Conservation (phyloP, 1,284 basidiomycete genomes). For the Puccinia novopanici region DNA sequence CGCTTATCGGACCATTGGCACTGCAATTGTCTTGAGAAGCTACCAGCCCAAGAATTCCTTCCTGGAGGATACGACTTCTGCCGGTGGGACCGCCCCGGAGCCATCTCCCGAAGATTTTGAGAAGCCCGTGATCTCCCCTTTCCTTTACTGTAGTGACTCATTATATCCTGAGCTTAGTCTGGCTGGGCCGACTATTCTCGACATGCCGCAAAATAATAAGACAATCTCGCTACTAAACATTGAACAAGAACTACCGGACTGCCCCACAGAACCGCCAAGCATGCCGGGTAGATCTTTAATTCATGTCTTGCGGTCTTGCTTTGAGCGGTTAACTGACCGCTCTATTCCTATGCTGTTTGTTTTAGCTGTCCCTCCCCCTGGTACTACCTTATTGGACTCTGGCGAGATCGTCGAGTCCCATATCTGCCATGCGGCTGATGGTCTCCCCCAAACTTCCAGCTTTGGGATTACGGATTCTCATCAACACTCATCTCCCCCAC, state of each 20-base stretch:
- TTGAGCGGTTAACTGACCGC: background rate
- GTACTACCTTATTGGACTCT: background rate
- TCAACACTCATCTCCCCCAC: background rate
- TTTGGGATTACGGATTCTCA: background rate
- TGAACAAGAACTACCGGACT: background rate
- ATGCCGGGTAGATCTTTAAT: background rate
- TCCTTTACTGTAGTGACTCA: background rate
- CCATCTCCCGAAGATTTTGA: background rate
- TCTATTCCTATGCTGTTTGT: background rate
- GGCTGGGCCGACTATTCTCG: background rate
- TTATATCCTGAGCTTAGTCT: background rate
- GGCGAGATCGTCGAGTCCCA: background rate
- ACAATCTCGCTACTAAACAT: background rate
- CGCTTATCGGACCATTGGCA: constrained; percentile 7
- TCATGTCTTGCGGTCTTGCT: background rate
- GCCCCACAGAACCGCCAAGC: background rate
- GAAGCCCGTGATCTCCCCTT: background rate
- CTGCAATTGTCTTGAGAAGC: constrained; percentile 6
- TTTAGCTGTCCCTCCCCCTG: background rate
- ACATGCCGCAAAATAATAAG: background rate
- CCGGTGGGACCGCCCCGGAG: background rate
- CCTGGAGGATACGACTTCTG: background rate
- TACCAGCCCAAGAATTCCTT: background rate
- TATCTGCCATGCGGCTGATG: background rate
- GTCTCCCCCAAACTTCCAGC: background rate